Evolutionary conservation across 805 yeast genomes (phyloP), one percentile per base, ranked within the genome.

Genomic region (Saccharomycopsis lassenensis): DNA sequence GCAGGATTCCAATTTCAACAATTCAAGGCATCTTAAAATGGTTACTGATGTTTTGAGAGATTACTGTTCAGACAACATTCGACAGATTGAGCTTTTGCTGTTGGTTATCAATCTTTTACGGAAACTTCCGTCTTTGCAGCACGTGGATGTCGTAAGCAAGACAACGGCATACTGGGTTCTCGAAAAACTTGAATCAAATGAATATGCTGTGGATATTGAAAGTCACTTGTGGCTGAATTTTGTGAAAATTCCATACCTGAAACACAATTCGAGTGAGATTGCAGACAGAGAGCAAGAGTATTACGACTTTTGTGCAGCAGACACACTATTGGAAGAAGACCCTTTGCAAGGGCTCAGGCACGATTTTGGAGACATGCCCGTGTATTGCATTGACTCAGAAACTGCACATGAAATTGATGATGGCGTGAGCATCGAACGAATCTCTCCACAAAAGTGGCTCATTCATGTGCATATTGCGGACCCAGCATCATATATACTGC

Each of bases 331-430:
- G 48, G 41, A n/a, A 35, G 32, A 24, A 22, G 19, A n/a, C 41
- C 32, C 47, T 2, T 47, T 52, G 0, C 34, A 36, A 2, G 31
- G 23, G 1, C 36, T 52, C 16, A 57, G 79, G 46, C 45, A 46
- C n/a, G 63, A 63, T 19, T 69, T 65, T 45, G 56, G 56, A 0
- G 57, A 64, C 30, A 49, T 67, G 8, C 67, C 71, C 0, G 75
- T 86, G 1, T 89, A 74, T 52, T 86, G 96, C 56, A 84, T 89
- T 40, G 98, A 91, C 57, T 66, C 78, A 2, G 71, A 62, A 3
- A 66, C 65, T 28, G 94, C 97, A 0, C 78, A 79, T 46, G 97
- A 91, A 55, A 80, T 91, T 41, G 98, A 89, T 55, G 98, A 89
- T 56, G 98, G 96, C 31, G 65, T 89, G 19, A 73, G 95, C 1